phyloP scores from a whole-genome alignment of 2,329 filamentous ascomycete species.

The Colletotrichum cereale region DNA sequence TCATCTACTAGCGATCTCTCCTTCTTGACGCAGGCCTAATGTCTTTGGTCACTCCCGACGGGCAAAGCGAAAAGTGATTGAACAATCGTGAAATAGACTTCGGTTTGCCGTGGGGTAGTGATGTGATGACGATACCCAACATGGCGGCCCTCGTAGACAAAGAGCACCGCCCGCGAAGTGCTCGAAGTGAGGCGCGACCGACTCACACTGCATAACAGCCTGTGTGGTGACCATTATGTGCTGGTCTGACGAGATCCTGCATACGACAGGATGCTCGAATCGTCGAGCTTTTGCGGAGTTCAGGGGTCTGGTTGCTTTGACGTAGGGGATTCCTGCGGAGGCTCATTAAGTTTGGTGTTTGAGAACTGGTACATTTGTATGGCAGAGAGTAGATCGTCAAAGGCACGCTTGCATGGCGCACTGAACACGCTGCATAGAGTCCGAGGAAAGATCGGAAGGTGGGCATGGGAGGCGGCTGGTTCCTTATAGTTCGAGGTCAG shows the following conservation, averaged over 20 bases:
- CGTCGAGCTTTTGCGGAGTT: neutral
- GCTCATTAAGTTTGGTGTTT: neutral
- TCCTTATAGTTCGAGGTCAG: neutral
- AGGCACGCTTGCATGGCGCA: neutral
- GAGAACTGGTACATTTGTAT: neutral
- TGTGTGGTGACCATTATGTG: neutral
- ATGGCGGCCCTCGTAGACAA: neutral
- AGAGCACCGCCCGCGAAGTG: neutral
- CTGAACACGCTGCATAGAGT: neutral
- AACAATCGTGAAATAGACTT: neutral
- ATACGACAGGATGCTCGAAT: neutral
- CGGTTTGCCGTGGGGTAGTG: neutral
- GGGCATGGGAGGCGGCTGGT: neutral
- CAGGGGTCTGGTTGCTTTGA: neutral
- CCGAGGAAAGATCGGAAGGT: neutral
- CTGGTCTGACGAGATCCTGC: neutral
- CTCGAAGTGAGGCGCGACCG: neutral
- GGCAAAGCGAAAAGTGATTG: neutral
- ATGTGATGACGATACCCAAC: neutral
- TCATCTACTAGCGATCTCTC: neutral
- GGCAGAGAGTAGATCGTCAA: neutral
- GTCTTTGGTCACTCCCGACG: neutral
- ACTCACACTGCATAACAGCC: neutral
- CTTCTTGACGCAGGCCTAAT: neutral
- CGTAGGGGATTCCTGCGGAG: neutral